A percentile compares a stretch with the other conserved stretches of the same genome.
Conservation (phyloP, 257 asterid genomes). For the Mentha longifolia region DNA sequence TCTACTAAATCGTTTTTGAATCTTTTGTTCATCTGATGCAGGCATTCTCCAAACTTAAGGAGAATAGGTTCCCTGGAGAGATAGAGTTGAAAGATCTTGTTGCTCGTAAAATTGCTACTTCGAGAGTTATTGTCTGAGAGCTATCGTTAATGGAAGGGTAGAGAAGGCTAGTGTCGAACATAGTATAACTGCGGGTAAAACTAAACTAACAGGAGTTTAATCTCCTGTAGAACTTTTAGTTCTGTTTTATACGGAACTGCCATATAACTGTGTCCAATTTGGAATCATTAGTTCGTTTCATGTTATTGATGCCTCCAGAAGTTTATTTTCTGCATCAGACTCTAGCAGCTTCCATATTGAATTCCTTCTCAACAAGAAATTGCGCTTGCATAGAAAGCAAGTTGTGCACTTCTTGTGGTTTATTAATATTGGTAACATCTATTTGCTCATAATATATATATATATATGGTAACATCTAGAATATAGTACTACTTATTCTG, state of each 20-base stretch:
- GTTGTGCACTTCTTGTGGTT: too few species aligned
- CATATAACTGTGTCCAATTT: background rate
- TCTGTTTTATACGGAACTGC: background rate
- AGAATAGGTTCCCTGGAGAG: conserved; percentile 88
- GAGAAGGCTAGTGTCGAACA: conserved; percentile 14
- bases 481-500: too few species aligned
- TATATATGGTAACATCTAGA: too few species aligned
- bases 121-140: conserved; percentile 50
- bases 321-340: background rate
- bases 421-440: too few species aligned
- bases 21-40: conserved; percentile 39
- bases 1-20: background rate
- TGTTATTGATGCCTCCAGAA: background rate
- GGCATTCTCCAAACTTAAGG: conserved; percentile 85
- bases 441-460: too few species aligned
- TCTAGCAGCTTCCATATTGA: background rate
- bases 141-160: background rate
- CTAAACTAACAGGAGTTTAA: background rate
- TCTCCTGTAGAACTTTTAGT: background rate
- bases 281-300: background rate
- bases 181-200: background rate
- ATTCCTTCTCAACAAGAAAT: background rate
- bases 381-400: background rate
- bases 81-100: conserved; percentile 87
- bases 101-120: conserved; percentile 60